A percentile compares a stretch with the other conserved stretches of the same genome.
Conservation (phyloP, 1,284 basidiomycete species). For the Phellopilus nigrolimitatus region DNA sequence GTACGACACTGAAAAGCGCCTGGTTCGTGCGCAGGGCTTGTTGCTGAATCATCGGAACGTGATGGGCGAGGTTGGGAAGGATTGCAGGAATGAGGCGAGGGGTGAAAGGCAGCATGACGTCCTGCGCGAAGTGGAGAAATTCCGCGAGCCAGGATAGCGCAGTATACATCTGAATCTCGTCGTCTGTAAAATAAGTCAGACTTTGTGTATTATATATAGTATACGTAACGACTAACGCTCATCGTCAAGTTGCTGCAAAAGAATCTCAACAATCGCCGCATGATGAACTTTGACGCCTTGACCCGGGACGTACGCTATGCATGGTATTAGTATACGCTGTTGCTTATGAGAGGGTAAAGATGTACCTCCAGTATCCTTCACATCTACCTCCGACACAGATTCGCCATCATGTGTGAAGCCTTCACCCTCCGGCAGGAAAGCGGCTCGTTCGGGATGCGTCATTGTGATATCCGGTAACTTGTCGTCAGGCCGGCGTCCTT, state of each 20-base stretch:
- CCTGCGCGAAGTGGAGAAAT: conserved; percentile 83
- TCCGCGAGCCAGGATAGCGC: conserved; percentile 91
- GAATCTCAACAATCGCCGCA: conserved; percentile 88
- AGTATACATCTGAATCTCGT: conserved; percentile 86
- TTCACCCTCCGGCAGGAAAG: conserved; percentile 53
- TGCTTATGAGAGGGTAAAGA: conserved; percentile 2
- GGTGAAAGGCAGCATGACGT: conserved; percentile 93
- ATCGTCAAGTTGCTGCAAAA: conserved; percentile 84
- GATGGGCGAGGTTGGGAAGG: conserved; percentile 91
- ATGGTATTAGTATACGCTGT: conserved; percentile 26
- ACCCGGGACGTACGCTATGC: conserved; percentile 81
- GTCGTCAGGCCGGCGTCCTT: conserved; percentile 38
- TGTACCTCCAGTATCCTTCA: conserved; percentile 62
- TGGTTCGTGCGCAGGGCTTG: conserved; percentile 88
- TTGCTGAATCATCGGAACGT: conserved; percentile 82
- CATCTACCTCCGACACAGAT: conserved; percentile 40
- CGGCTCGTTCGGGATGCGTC: conserved; percentile 41
- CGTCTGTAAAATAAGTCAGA: conserved; percentile 48
- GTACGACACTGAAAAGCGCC: conserved; percentile 80
- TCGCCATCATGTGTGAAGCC: conserved; percentile 38
- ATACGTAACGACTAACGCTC: conserved; percentile 59
- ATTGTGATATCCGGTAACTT: conserved; percentile 45
- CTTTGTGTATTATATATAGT: not conserved
- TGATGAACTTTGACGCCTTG: conserved; percentile 93
- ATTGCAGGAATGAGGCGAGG: conserved; percentile 90